Evolutionary conservation across 306 rosid species (phyloP), one percentile per base, ranked within the genome.

Genomic region (Cucumis melo): DNA sequence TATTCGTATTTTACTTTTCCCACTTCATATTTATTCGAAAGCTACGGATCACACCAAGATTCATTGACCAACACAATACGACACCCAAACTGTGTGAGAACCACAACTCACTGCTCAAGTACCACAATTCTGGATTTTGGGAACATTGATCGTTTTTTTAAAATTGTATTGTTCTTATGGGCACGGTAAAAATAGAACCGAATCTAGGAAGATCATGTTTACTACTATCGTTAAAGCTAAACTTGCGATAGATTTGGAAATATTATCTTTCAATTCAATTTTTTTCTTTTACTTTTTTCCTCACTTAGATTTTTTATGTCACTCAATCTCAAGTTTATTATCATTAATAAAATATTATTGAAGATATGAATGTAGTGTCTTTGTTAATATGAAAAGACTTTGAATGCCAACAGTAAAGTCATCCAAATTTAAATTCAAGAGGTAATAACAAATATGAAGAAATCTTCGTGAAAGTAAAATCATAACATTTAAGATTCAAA

Each of bases 11-110:
- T 41, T 66, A 17, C 29, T 61, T 61, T 61, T 61, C 73, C 27
- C 29, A 41, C 53, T 70, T 70, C 41, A 70, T 21, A 44, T 70
- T 70, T 70, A 46, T 46, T 70, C 58, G 75, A 70, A 29, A 48
- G 75, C 75, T 44, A 70, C 75, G 16, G 41, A 70, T 44, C 75
- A 46, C 23, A 70, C 75, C 56, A 46, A 46, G 75, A 70, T 70
- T 70, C 75, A 70, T 70, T 70, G 75, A 70, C 75, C 75, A 70
- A 70, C 75, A 70, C 36, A 70, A 70, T 46, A 44, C 54, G 58
- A 70, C 75, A 70, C 36, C 38, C 21, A 46, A 46, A 70, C 75
- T 70, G 75, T 70, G 38, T 15, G 75, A 70, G 75, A 70, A 70
- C 53, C 75, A 70, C 75, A 44, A 70, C 36, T 46, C 75, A 46